Evolutionary conservation across 1,139 yeast genomes (phyloP).

Genomic region (Pichiaceae sp.): DNA sequence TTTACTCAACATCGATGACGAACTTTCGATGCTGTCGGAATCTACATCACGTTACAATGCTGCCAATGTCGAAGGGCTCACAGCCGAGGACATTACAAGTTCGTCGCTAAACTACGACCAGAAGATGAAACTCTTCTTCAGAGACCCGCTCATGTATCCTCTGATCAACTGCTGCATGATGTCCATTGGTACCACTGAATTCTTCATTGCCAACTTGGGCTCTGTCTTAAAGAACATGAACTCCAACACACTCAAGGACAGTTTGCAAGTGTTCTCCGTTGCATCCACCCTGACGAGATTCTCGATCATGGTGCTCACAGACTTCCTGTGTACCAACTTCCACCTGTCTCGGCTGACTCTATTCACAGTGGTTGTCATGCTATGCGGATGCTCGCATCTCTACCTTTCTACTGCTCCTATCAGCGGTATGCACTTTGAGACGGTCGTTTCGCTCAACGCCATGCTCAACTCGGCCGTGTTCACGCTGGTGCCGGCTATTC

Average conservation of each 20-base stretch:
- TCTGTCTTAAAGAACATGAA: conserved; percentile 19
- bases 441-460: conserved; percentile 20
- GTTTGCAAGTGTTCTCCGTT: conserved; percentile 19
- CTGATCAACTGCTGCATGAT: conserved; percentile 19
- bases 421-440: conserved; percentile 10
- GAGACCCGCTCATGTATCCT: conserved; percentile 23
- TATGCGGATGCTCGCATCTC: conserved; percentile 20
- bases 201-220: conserved; percentile 22
- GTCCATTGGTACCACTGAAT: conserved; percentile 24
- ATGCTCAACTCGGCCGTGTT: conserved; percentile 23
- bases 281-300: conserved; percentile 23
- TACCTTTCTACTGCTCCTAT: conserved; percentile 21
- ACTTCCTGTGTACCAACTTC: conserved; percentile 17
- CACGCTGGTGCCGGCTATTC: conserved; percentile 24
- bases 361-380: conserved; percentile 15
- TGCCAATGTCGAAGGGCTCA: not conserved
- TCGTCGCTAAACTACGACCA: conserved; percentile 8
- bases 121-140: conserved; percentile 14
- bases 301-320: conserved; percentile 22
- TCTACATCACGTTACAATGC: conserved; percentile 3
- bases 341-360: conserved; percentile 20
- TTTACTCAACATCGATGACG: conserved; percentile 18
- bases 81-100: conserved; percentile 1
- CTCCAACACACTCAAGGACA: conserved; percentile 12
- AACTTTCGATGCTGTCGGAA: conserved; percentile 16